Conservation (phyloP, 352 stramenopile genomes). For the Blastocystis sp. region DNA sequence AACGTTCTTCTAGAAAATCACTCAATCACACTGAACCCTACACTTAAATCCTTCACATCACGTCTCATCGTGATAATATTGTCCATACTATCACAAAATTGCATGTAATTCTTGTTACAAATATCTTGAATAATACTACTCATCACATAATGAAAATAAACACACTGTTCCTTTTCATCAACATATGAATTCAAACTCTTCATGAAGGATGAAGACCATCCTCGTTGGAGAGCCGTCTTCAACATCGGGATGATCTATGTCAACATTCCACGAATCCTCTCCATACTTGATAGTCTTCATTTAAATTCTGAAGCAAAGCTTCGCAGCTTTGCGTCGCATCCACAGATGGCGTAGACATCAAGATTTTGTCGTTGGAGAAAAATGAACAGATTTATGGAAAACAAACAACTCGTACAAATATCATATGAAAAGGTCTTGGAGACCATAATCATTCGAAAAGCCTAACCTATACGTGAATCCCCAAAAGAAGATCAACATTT, state of each 20-base stretch:
- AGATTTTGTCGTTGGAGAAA: background rate
- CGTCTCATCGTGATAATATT: constrained; percentile 54
- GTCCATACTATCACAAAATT: constrained; percentile 65
- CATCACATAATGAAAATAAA: background rate
- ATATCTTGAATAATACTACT: constrained; percentile 61
- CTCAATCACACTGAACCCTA: background rate
- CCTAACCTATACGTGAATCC: background rate
- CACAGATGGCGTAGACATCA: background rate
- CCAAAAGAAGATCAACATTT: background rate
- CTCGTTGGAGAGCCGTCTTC: constrained; percentile 61
- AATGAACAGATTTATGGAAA: background rate
- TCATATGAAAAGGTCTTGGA: constrained; percentile 59
- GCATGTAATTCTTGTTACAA: constrained; percentile 68
- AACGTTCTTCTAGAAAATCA: constrained; percentile 21
- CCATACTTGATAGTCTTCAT: constrained; percentile 67
- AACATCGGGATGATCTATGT: constrained; percentile 63
- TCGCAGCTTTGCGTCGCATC: constrained; percentile 59
- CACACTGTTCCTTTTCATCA: constrained; percentile 54
- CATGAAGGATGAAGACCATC: constrained; percentile 52
- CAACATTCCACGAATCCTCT: background rate
- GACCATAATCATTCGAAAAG: constrained; percentile 28
- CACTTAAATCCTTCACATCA: constrained; percentile 55
- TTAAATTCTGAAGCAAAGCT: constrained; percentile 67
- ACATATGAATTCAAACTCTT: constrained; percentile 42
- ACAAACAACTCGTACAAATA: background rate